Conservation (phyloP, 345 rosid genomes). For the Salix udensis region DNA sequence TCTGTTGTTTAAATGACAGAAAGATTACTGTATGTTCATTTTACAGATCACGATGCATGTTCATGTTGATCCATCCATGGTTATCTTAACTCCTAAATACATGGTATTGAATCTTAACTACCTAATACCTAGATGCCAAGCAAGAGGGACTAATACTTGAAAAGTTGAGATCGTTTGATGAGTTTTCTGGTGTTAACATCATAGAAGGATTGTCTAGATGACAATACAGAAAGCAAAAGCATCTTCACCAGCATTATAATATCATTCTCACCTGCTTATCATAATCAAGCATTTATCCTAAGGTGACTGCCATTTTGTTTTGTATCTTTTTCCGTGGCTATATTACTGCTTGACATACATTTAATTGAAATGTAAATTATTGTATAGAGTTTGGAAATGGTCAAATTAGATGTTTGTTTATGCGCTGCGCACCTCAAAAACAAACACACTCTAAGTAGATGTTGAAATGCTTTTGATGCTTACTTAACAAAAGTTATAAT, state of each 20-base stretch:
- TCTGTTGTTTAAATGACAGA: background rate
- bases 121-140: constrained; percentile 44
- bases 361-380: background rate
- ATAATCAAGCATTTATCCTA: background rate
- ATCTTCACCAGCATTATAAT: background rate
- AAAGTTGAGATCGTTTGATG: constrained; percentile 55
- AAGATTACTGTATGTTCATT: background rate
- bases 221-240: background rate
- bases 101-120: constrained; percentile 37
- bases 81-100: background rate
- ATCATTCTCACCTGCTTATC: background rate
- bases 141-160: constrained; percentile 70
- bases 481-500: background rate
- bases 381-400: background rate
- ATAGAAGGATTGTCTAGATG: constrained; percentile 17
- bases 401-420: too few species aligned
- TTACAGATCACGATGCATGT: background rate
- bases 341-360: background rate
- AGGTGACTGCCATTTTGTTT: background rate
- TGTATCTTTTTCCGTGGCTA: background rate
- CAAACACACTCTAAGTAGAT: background rate
- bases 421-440: too few species aligned
- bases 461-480: background rate
- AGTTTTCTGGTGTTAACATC: constrained; percentile 18
- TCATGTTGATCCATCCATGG: background rate